Evolutionary conservation across 2,329 filamentous ascomycete species (phyloP), one percentile per base, ranked within the genome.

Genomic region (Pseudocercospora musae): DNA sequence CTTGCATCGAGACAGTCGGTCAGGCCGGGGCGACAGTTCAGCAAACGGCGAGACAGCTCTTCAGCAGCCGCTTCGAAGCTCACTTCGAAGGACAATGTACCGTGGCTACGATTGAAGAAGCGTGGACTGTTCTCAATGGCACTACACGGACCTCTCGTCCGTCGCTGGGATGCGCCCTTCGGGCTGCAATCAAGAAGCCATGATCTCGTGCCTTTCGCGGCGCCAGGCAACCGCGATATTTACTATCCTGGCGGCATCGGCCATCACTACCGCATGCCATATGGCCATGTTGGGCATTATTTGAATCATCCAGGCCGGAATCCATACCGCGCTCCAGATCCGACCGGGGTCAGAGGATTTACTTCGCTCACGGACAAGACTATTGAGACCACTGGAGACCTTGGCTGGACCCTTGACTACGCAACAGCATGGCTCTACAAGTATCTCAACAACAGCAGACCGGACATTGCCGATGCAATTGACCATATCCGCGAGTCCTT

Each of bases 321-420:
- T 54, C 52, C 52, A n/a, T 54, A 54, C 52, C 52, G 52, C 1
- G 52, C 29, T 40, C 27, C 52, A 21, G 52, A 54, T 40, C 52
- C 52, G n/a, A 64, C 33, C 58, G 61, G 58, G 54, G 59, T 42
- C 23, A 62, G 57, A 42, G 56, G 49, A 23, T 33, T 64, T 10
- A 37, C 52, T 18, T 59, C 55, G 11, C 62, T 72, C n/a, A 55
- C 61, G 5, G 68, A 73, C 59, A 66, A 63, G 50, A 64, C 44
- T 6, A 53, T 70, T 25, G 66, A 68, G 33, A 62, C 60, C 11
- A 52, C 65, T 25, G 71, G 73, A 33, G 72, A 74, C 57, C 65
- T 78, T 6, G 74, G 72, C 4, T 80, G 78, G 78, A 75, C 72
- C 20, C 72, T 78, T 15, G 76, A 78, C 29, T 79, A 76, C 66